Conservation (phyloP, 78 protist species). For the Dictyostelium intermedium region DNA sequence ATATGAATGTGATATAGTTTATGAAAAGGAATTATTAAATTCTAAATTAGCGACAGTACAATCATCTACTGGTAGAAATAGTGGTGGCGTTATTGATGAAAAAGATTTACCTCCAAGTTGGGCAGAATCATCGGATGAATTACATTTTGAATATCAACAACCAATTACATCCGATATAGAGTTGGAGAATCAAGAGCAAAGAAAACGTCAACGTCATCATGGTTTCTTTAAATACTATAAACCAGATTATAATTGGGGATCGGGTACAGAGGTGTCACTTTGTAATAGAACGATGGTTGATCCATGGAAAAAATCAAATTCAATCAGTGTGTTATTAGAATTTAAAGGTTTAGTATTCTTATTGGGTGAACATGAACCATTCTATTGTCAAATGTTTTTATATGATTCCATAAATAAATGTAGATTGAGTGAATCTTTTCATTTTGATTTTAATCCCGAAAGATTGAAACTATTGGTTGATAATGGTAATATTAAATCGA, state of each 20-base stretch:
- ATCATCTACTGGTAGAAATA: neutral
- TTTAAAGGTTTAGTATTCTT: conserved; percentile 48
- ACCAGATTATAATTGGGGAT: conserved; percentile 79
- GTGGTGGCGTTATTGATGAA: neutral
- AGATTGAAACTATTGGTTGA: neutral
- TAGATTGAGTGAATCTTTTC: conserved; percentile 38
- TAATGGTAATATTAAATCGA: neutral
- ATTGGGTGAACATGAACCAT: conserved; percentile 71
- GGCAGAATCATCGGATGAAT: neutral
- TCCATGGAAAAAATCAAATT: neutral
- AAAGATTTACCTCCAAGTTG: neutral
- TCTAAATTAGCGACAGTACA: neutral
- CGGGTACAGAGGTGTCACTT: conserved; percentile 63
- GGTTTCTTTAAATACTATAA: conserved; percentile 52
- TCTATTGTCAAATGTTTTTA: conserved; percentile 48
- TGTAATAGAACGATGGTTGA: conserved; percentile 34
- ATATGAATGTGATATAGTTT: conserved; percentile 53
- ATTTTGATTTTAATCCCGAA: conserved; percentile 62
- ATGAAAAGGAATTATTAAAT: neutral
- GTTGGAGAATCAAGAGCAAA: neutral
- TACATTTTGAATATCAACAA: conserved; percentile 7
- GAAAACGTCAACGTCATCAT: neutral
- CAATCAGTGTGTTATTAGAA: conserved; percentile 21
- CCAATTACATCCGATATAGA: conserved; percentile 3
- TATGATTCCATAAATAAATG: conserved; percentile 30